Percentiles rank a stretch among this genome's conserved stretches.
Conservation (phyloP, 179 eudicot species). For the Beta lomatogona region DNA sequence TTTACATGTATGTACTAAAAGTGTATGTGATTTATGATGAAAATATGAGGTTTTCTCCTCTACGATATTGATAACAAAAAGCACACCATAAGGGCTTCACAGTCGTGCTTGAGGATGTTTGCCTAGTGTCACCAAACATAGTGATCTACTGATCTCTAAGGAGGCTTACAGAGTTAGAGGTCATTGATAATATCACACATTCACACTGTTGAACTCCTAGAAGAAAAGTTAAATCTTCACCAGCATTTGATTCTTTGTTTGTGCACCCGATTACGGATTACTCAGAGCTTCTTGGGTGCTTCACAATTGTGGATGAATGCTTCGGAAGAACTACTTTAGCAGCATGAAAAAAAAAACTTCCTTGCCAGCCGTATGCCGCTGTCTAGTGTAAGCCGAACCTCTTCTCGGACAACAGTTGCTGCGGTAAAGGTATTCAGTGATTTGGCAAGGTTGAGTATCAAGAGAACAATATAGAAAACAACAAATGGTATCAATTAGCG, state of each 20-base stretch:
- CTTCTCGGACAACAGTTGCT: conserved; percentile 96
- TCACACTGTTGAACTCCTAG: not conserved
- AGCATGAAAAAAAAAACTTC: conserved; percentile 79
- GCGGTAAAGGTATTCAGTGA: conserved; percentile 11
- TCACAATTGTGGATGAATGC: conserved; percentile 58
- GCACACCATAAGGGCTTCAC: no score
- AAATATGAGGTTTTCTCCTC: no score
- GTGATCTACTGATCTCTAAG: no score
- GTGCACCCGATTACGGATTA: conserved; percentile 68
- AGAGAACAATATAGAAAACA: not conserved
- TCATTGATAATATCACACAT: no score
- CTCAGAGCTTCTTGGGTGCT: conserved; percentile 75
- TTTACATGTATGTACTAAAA: no score
- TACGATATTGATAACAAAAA: no score
- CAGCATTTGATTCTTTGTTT: conserved; percentile 82
- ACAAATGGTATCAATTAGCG: not conserved
- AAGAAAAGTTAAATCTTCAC: conserved; percentile 20
- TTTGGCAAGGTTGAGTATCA: not conserved
- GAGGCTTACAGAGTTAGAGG: no score
- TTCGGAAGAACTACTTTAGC: conserved; percentile 62
- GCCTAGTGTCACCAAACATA: no score
- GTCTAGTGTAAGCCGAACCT: conserved; percentile 73
- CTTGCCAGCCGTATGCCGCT: conserved; percentile 45
- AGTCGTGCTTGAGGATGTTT: no score
- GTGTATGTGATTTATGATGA: no score